Evolutionary conservation across 1,284 basidiomycete species (phyloP), one percentile per base, ranked within the genome.

Genomic region (Naganishia liquefaciens): DNA sequence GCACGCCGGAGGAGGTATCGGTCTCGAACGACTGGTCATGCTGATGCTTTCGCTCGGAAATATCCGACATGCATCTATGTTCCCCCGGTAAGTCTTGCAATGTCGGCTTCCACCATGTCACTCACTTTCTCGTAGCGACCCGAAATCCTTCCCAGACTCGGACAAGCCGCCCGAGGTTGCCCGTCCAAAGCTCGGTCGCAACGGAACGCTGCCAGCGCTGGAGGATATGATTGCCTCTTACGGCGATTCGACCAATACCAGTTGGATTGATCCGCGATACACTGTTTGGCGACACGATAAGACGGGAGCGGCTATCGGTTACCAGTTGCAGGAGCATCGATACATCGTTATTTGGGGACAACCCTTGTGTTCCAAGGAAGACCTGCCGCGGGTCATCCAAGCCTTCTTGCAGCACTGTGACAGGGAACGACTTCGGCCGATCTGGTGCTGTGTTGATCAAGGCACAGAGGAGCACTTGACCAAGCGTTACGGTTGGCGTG

Each of bases 211-310:
- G 46, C 67, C 64, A 13, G 68, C 73, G 0, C 62, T 80, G 13
- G 77, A 77, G 63, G 72, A 83, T 74, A 77, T 84, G 37, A 83
- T 85, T 65, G 82, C 82, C 42, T 81, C 82, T 68, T 85, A 84
- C 71, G 83, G 84, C 44, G 82, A 84, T 68, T 82, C 83, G 42
- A 81, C 82, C 66, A 84, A 84, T 71, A 85, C 83, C 21, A 82
- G 82, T 3, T 84, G 82, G 82, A 76, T 83, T 17, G 83, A 85
- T 69, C 81, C 82, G n/a, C 77, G 82, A n/a, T 84, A 82, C 79
- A 76, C 80, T 30, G 76, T 84, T 27, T 85, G 83, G 83, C 78
- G 82, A 46, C 81, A 84, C 68, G 61, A 70, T 15, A 70, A 74
- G 25, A 83, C 80, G 0, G 83, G 82, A 25, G 82, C 81, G 0